Base-by-base conservation (phyloP, 1,284 basidiomycete species). In the Ganoderma sinense region DNA sequence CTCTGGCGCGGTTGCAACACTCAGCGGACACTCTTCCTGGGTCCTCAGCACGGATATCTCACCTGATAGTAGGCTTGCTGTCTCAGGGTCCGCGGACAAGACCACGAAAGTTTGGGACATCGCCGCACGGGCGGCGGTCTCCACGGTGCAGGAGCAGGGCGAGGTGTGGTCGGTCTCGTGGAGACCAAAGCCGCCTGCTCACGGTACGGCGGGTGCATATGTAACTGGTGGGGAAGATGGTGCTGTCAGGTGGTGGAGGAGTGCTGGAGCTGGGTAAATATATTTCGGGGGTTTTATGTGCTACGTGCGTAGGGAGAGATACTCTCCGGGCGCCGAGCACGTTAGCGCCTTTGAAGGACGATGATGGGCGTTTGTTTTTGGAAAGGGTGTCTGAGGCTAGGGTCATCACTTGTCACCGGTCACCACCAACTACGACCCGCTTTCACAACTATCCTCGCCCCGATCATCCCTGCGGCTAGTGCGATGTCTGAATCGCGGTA, bases 101-200 rank as follows among this genome's bases (percentile, higher is more conserved):
- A 90, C 89, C 2, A 89, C 95, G 75, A 95, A 95, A 78, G 88
- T 97, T 3, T 97, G 95, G 95, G 95, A 97, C 76, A 87, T 97
- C 59, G 88, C 86, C 1, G 88, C 94, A 39, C 89, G 94, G 10
- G 84, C 90, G 0, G 90, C 91, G 33, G 94, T 97, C 5, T 93
- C 90, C 41, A 95, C 93, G 0, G 86, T 91, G 6, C 88, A 91
- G 73, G 92, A 95, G 63, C 88, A 89, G 1, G 92, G 91, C 23
- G 94, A 95, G 76, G 93, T 97, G 1, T 97, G 95, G 95, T 86
- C 89, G 20, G 91, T 97, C 10, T 89, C 91, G 26, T 97, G 95
- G 95, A 86, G 92, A 65, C 94, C 93, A 16, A 87, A 84, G 75
- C 84, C 86, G 18, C 80, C 89, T 13, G 82, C 85, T 36, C 77